Base-by-base conservation (phyloP, 345 rosid species). In the sweet orange (Citrus sinensis) region DNA sequence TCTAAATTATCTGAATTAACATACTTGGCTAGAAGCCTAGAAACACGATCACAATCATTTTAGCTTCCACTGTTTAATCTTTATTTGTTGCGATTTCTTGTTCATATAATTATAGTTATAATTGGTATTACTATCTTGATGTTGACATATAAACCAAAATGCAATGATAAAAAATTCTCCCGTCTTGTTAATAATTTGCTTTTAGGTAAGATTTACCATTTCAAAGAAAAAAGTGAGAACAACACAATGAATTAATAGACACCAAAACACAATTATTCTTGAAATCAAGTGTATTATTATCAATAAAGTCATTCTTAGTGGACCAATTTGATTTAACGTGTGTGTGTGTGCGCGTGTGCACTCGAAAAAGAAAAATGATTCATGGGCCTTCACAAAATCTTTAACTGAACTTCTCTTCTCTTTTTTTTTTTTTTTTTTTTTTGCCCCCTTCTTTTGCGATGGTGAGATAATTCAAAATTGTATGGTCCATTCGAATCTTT, bases 131-230 rank as follows among this genome's bases (percentile, higher is more conserved):
- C 81, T 75, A 85, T 75, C 35, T 73, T 4, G 86, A 87, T 54
- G 72, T 80, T 63, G 89, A 85, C 88, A 51, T 69, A 62, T 65
- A 76, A 85, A 85, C 91, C 85, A 81, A 77, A 85, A 51, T 61
- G 86, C 79, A 82, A 87, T 86, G 70, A 85, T 82, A 4, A 32
- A 74, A 75, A 77, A 67, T 34, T 25, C 40, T 4, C 51, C 66
- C 60, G 24, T 17, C 0, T 37, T 24, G 78, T 59, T 58, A 37
- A 13, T 69, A 13, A 81, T 75, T 81, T 80, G 24, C 71, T 72
- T 82, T 70, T 82, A 79, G 85, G 87, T 82, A 76, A 49, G 17
- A 73, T 56, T 55, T 59, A 67, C n/a, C 5, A 66, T 74, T 9
- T 63, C 5, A 35, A 49, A 67, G 20, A 78, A 54, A 19, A 19